Evolutionary conservation across 1,284 basidiomycete genomes (phyloP).

Genomic region (Papiliotrema terrestris): DNA sequence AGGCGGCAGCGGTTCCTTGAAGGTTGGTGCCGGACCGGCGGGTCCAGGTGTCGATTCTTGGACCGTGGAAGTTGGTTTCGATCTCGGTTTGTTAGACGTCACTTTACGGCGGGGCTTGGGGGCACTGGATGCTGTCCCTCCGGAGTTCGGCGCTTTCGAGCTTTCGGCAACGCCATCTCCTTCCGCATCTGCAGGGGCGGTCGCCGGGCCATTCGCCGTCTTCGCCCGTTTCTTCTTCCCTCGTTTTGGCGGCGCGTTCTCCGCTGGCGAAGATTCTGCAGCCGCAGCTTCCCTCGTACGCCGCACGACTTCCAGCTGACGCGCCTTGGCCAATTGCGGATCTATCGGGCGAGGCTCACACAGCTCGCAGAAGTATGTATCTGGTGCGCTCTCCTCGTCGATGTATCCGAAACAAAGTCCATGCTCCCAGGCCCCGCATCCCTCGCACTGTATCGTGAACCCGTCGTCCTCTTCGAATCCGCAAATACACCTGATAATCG

Average conservation of each 20-base stretch:
- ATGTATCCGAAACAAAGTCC: constrained; percentile 77
- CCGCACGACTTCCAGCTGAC: constrained; percentile 11
- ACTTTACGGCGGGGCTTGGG: constrained; percentile 23
- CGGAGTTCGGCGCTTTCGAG: constrained; percentile 22
- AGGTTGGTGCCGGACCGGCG: background rate
- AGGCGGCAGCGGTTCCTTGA: constrained; percentile 9
- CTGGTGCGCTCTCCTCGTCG: constrained; percentile 64
- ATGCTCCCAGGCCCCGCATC: constrained; percentile 86
- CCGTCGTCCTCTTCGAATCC: constrained; percentile 69
- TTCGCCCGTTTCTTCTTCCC: constrained; percentile 5
- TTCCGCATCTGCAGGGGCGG: background rate
- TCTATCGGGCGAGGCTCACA: constrained; percentile 41
- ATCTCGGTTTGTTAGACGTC: constrained; percentile 15
- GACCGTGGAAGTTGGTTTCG: constrained; percentile 8
- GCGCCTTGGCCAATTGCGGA: constrained; percentile 21
- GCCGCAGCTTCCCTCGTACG: constrained; percentile 4
- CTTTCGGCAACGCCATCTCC: constrained; percentile 14
- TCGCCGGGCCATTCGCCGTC: background rate
- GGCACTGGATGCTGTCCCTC: constrained; percentile 21
- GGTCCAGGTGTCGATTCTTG: constrained; percentile 16
- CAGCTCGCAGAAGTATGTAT: constrained; percentile 51
- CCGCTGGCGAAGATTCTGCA: background rate
- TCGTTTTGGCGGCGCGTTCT: constrained; percentile 8
- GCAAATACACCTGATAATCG: constrained; percentile 49
- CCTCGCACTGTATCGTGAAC: constrained; percentile 87